Base-by-base conservation (phyloP, 2,329 filamentous ascomycete genomes). In the Macrophomina pseudophaseolina region DNA sequence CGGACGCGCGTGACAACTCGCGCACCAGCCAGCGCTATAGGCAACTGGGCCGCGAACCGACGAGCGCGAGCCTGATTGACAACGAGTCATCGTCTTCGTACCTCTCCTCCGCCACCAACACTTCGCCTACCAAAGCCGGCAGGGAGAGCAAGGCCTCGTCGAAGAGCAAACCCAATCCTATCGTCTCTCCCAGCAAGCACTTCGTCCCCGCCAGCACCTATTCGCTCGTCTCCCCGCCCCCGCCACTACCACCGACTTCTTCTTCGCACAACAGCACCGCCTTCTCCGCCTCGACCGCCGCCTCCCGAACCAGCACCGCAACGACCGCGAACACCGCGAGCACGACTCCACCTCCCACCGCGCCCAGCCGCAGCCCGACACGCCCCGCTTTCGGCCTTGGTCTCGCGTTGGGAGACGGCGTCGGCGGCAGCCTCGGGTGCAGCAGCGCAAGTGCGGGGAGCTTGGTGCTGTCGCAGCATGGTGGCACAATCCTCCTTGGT, bases 1-100 rank as follows among this genome's bases (percentile, higher is more conserved):
- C 71, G 66, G 76, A 79, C 62, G 70, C 73, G 8, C 23, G 66
- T 46, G 28, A 66, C 64, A 66, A 67, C 42, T 49, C 40, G 16
- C 65, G 65, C 40, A 51, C 65, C 12, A 60, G 65, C 48, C 70
- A 78, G 0, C 74, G 78, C 5, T 82, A 81, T 69, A 67, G 79
- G 23, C 72, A 75, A n/a, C 71, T 82, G 0, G 79, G 80, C 0
- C 73, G 80, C 2, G 80, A 81, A 32, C n/a, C 58, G 3, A 64
- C 58, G 14, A 44, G 28, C 44, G 18, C n/a, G 46, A 49, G 46
- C 32, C 46, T 60, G 14, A 8, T 18, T 14, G 18, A 14, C 6
- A 56, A 60, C 7, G 23, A 38, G 23, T 58, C 8, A 18, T 30
- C 23, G 18, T 18, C 4, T 23, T 3, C 35, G 35, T 12, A 38